Evolutionary conservation across 2,329 filamentous ascomycete species (phyloP).

Genomic region (Grosmannia penicillata): DNA sequence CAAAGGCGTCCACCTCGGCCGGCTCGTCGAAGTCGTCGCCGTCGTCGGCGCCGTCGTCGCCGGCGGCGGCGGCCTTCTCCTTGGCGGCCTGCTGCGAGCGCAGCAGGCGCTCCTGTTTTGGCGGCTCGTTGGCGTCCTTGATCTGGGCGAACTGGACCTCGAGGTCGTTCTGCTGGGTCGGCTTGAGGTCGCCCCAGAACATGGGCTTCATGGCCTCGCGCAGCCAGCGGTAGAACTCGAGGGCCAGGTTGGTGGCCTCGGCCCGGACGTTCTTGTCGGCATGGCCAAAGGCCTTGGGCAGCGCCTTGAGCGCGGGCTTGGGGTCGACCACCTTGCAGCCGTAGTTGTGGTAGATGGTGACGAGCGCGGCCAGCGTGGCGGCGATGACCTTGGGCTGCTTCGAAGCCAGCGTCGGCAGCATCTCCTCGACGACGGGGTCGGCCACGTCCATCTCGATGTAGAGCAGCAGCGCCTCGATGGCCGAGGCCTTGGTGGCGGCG

Average conservation of each 20-base stretch:
- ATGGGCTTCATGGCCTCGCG: constrained; percentile 96
- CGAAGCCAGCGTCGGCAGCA: constrained; percentile 67
- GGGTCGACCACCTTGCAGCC: constrained; percentile 91
- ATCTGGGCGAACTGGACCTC: constrained; percentile 90
- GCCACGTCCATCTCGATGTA: constrained; percentile 83
- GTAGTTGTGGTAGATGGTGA: constrained; percentile 80
- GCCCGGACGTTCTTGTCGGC: constrained; percentile 97
- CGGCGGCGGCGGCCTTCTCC: constrained; percentile 46
- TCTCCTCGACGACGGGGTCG: constrained; percentile 76
- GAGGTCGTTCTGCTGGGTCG: constrained; percentile 85
- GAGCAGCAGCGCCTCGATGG: constrained; percentile 73
- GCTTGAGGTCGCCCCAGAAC: constrained; percentile 92
- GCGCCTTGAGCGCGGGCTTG: constrained; percentile 73
- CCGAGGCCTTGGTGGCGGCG: constrained; percentile 74
- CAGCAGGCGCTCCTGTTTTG: constrained; percentile 81
- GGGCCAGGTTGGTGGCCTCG: constrained; percentile 78
- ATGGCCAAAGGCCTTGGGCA: constrained; percentile 89
- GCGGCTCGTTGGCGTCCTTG: constrained; percentile 58
- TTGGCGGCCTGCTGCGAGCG: constrained; percentile 78
- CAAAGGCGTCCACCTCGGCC: constrained; percentile 64
- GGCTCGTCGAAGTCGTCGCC: constrained; percentile 45
- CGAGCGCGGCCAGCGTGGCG: constrained; percentile 58
- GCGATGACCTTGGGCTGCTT: constrained; percentile 83
- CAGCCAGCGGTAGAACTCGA: constrained; percentile 94
- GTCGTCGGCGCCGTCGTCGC: constrained; percentile 55